Evolutionary conservation across 2,329 filamentous ascomycete genomes (phyloP), one percentile per base, ranked within the genome.

Genomic region (Neonectria sp.): DNA sequence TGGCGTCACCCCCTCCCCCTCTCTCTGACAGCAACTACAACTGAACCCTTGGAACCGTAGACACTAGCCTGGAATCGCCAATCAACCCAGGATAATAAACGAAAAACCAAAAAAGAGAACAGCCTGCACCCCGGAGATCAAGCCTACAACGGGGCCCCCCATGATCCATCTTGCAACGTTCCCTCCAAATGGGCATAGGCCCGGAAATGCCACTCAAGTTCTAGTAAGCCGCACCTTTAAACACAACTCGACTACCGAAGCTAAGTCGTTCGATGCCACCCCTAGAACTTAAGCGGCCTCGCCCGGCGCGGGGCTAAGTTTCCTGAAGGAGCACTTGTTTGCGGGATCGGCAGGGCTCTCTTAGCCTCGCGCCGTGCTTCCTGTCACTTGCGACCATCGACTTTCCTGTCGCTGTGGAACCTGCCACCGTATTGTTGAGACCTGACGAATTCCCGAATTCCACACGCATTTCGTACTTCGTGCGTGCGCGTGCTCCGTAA

Each of bases 251-350:
- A 37, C 31, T 43, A 29, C 55, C 29, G 55, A 57, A 43, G 55
- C 35, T 58, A 56, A 37, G 57, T 60, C 57, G 51, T 56, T 65
- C 57, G 63, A 60, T 65, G 17, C 51, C 37, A 29, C 12, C 58
- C 37, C 33, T 33, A 29, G 45, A 53, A 49, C 55, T 46, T 37
- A 48, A 60, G 55, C 51, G 43, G 45, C 31, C 55, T 33, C 46
- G 49, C 40, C 51, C 43, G 56, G 49, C 31, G 56, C 58, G 56
- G 63, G 63, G 63, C 43, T 57, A 35, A 56, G 43, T 60, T 60
- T 55, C 63, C 63, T 35, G 56, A 65, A 65, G 57, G 33, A 60
- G 63, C 63, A 51, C 33, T 52, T 52, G 57, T 57, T 65, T 65
- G 63, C 63, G 57, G 61, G 51, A 65, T 60, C 53, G 51, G 37